phyloP scores from a whole-genome alignment of 2,329 filamentous ascomycete species.

The Phoma herbarum region DNA sequence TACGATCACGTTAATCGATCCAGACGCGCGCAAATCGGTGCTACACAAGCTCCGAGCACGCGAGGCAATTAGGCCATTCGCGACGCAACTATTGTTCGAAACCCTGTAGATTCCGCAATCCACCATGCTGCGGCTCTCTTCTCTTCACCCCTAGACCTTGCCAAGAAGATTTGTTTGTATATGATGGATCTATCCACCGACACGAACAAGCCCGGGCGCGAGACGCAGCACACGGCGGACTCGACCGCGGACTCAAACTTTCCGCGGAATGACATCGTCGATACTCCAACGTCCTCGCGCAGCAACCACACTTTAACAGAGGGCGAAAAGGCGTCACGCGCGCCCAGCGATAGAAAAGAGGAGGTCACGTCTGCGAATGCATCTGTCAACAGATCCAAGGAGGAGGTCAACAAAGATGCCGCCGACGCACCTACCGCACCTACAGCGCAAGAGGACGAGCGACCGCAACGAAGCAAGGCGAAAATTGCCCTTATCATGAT shows the following conservation, averaged over 20 bases:
- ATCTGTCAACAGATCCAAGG: conserved; percentile 2
- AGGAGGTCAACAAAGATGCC: conserved; percentile 12
- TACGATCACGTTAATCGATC: conserved; percentile 3
- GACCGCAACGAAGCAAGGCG: conserved; percentile 47
- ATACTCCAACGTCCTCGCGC: conserved; percentile 25
- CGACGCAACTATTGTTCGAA: conserved; percentile 12
- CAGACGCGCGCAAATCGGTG: conserved; percentile 11
- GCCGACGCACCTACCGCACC: conserved; percentile 18
- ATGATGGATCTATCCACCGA: conserved; percentile 21
- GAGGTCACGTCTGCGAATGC: conserved; percentile 6
- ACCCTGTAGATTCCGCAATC: conserved; percentile 8
- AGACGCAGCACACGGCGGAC: conserved; percentile 6
- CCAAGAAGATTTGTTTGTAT: conserved; percentile 5
- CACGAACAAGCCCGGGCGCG: conserved; percentile 11
- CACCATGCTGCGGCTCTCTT: conserved; percentile 16
- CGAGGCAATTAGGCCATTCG: conserved; percentile 10
- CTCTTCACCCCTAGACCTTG: neutral
- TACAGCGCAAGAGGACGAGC: conserved; percentile 31
- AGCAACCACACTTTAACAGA: conserved; percentile 28
- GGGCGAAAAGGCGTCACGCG: conserved; percentile 3
- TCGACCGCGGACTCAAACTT: conserved; percentile 5
- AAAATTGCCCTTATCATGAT: conserved; percentile 61
- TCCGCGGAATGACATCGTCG: conserved; percentile 17
- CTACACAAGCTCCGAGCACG: conserved; percentile 1
- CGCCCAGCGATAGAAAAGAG: conserved; percentile 6